Conservation (phyloP, 495 filamentous ascomycete genomes). For the Elaphomyces granulatus region DNA sequence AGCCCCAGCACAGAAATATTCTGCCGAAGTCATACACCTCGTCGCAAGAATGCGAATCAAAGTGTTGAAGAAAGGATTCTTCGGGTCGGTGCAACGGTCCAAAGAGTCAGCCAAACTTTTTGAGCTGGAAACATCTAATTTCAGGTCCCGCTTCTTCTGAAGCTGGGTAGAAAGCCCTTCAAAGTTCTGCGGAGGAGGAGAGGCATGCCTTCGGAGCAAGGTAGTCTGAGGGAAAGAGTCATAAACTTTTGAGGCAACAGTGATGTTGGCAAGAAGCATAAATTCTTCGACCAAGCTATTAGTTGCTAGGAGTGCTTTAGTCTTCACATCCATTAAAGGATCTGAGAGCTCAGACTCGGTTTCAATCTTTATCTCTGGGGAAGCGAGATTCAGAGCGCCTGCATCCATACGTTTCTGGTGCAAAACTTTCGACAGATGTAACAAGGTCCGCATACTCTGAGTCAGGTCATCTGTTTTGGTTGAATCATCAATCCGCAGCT, state of each 20-base stretch:
- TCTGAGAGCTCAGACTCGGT: conserved; percentile 90
- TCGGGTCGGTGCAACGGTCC: conserved; percentile 63
- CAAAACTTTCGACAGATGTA: conserved; percentile 87
- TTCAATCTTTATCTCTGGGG: conserved; percentile 88
- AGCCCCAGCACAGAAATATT: conserved; percentile 92
- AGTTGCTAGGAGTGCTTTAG: conserved; percentile 83
- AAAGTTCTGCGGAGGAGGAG: conserved; percentile 89
- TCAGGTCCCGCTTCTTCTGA: conserved; percentile 64
- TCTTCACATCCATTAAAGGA: conserved; percentile 81
- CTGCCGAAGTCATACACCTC: conserved; percentile 96
- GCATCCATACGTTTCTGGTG: conserved; percentile 91
- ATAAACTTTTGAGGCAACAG: conserved; percentile 76
- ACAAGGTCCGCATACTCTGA: conserved; percentile 71
- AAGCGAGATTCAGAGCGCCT: conserved; percentile 86
- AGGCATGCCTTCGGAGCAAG: conserved; percentile 77
- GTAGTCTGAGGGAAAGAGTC: conserved; percentile 88
- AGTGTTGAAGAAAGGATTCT: conserved; percentile 97
- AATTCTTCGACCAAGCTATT: conserved; percentile 98
- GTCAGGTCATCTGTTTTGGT: conserved; percentile 80
- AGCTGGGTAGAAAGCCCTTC: conserved; percentile 85
- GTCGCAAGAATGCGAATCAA: conserved; percentile 93
- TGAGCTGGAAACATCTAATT: conserved; percentile 68
- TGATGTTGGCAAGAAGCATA: conserved; percentile 97
- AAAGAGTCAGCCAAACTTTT: conserved; percentile 83
- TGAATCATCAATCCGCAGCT: conserved; percentile 77